phyloP scores from a whole-genome alignment of 495 filamentous ascomycete genomes.

The Cercophora sp. region DNA sequence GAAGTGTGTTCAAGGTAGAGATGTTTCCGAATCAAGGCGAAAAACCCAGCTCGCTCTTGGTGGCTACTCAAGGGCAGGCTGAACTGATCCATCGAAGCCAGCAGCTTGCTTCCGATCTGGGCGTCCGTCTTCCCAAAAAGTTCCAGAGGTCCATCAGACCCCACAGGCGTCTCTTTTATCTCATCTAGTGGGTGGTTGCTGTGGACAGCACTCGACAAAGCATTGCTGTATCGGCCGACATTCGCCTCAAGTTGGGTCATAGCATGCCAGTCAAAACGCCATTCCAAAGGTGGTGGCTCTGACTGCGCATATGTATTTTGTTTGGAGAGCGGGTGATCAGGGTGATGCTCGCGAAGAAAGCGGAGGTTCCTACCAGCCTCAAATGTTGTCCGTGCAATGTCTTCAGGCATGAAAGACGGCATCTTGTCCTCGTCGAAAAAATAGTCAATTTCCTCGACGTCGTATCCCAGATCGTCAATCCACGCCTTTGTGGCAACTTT shows the following conservation, averaged over 20 bases:
- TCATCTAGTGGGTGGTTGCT: neutral
- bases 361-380: slow-evolving; percentile 76
- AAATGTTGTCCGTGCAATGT: slow-evolving; percentile 62
- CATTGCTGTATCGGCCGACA: slow-evolving; percentile 59
- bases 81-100: slow-evolving; percentile 48
- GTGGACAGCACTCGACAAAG: slow-evolving; percentile 42
- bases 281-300: slow-evolving; percentile 57
- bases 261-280: slow-evolving; percentile 73
- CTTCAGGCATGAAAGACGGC: slow-evolving; percentile 62
- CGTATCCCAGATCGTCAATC: slow-evolving; percentile 52
- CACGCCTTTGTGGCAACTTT: slow-evolving; percentile 53
- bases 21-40: slow-evolving; percentile 24
- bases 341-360: slow-evolving; percentile 66
- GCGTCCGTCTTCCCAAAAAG: slow-evolving; percentile 49
- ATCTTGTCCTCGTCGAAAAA: slow-evolving; percentile 56
- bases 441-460: slow-evolving; percentile 53
- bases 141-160: too few species aligned
- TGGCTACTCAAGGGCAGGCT: slow-evolving; percentile 27
- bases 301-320: slow-evolving; percentile 40
- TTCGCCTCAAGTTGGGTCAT: slow-evolving; percentile 60
- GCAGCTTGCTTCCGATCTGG: slow-evolving; percentile 44
- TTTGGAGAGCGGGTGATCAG: slow-evolving; percentile 70
- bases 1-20: slow-evolving; percentile 19
- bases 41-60: slow-evolving; percentile 28
- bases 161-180: neutral